Percentiles rank a stretch among this genome's conserved stretches.
These are phyloP conservation scores for Candida wancherniae DNA, from an alignment of 805 yeast species.

Conservation along the genomic window DNA sequence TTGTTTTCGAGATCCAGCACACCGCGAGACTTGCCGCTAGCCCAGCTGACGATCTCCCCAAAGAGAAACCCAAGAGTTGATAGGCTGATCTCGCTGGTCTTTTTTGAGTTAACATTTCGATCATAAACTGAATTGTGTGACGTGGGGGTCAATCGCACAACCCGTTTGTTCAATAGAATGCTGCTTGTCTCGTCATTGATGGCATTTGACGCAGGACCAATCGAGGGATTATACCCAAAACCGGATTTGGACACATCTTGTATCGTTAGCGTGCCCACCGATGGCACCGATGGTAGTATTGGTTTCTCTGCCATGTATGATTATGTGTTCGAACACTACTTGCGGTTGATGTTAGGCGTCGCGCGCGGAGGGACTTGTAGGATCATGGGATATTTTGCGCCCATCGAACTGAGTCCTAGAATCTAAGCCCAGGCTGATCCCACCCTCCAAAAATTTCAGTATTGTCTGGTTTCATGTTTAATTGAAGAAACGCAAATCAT, in stretches of 20 bases:
- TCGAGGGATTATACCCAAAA: conserved; percentile 42
- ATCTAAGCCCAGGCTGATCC: no score
- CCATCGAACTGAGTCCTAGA: no score
- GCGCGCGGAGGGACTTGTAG: no score
- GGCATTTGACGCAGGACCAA: conserved; percentile 38
- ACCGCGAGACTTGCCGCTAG: conserved; percentile 58
- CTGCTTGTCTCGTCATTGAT: conserved; percentile 36
- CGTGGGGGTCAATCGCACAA: conserved; percentile 28
- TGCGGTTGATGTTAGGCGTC: not conserved
- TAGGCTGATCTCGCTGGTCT: conserved; percentile 61
- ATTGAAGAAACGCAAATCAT: no score
- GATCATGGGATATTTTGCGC: no score
- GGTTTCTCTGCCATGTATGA: conserved; percentile 15
- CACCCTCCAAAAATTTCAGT: no score
- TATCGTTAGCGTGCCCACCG: conserved; percentile 16
- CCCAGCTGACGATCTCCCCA: conserved; percentile 63
- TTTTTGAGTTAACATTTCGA: conserved; percentile 55
- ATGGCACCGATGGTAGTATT: conserved; percentile 16
- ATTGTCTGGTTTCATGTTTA: no score
- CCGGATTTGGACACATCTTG: conserved; percentile 20
- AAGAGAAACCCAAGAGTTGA: conserved; percentile 66
- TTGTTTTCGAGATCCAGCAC: conserved; percentile 55
- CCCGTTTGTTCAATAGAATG: conserved; percentile 29
- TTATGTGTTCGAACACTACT: not conserved
- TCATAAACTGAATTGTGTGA: conserved; percentile 55